Conservation (phyloP, 108 stramenopile genomes). For the Hondaea fermentalgiana region DNA sequence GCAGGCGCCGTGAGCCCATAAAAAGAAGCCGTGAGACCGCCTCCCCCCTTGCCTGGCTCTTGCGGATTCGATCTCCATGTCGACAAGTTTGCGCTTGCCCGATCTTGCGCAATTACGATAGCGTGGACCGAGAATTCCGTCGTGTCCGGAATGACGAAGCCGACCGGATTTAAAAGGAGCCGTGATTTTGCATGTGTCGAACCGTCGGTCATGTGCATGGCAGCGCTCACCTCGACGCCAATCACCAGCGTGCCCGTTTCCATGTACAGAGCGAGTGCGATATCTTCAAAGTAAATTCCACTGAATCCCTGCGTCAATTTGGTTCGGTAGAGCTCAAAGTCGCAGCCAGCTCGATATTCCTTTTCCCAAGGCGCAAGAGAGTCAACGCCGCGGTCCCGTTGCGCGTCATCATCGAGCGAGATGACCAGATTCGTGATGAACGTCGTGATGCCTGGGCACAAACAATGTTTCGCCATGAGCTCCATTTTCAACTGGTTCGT, state of each 20-base stretch:
- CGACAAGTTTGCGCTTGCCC: background rate
- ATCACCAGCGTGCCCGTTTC: background rate
- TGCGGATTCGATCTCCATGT: background rate
- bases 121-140: background rate
- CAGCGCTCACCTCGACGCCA: background rate
- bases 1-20: background rate
- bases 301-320: background rate
- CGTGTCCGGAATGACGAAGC: background rate
- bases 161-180: background rate
- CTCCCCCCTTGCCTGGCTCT: background rate
- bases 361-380: background rate
- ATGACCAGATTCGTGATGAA: background rate
- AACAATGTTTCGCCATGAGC: background rate
- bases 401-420: background rate
- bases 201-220: background rate
- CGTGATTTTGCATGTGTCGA: background rate
- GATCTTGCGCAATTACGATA: background rate
- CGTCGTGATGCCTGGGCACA: background rate
- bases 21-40: background rate
- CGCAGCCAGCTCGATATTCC: background rate
- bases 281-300: background rate
- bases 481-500: background rate
- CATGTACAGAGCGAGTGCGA: background rate
- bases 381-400: background rate
- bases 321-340: slow-evolving; percentile 10